Conservation (phyloP, 2,329 filamentous ascomycete genomes). For the Neonectria punicea region DNA sequence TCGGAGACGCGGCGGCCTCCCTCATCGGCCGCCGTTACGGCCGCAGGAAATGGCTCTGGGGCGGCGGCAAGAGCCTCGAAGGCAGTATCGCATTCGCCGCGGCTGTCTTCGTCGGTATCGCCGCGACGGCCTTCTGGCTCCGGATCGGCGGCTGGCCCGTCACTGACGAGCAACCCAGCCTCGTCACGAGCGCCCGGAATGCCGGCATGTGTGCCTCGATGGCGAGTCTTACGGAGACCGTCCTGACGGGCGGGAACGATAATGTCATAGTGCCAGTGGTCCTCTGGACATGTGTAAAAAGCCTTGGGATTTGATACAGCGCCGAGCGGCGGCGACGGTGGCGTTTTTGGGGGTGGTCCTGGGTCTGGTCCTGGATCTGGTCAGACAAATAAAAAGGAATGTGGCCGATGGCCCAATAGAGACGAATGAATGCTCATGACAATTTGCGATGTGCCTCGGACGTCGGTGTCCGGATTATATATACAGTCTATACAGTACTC, state of each 20-base stretch:
- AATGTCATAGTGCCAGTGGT: conserved; percentile 97
- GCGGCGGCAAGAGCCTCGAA: conserved; percentile 94
- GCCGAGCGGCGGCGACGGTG: conserved; percentile 5
- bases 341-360: conserved; percentile 23
- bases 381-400: conserved; percentile 25
- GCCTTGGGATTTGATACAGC: conserved; percentile 65
- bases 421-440: conserved; percentile 39
- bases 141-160: conserved; percentile 79
- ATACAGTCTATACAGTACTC: conserved; percentile 8
- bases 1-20: conserved; percentile 93
- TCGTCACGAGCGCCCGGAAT: conserved; percentile 65
- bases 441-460: conserved; percentile 11
- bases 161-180: conserved; percentile 51
- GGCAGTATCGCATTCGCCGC: conserved; percentile 83
- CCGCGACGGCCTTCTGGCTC: conserved; percentile 78
- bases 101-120: conserved; percentile 81
- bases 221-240: conserved; percentile 92
- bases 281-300: conserved; percentile 91
- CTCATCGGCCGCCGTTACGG: conserved; percentile 90
- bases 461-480: conserved; percentile 1
- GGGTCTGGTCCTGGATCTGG: background rate
- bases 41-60: conserved; percentile 93
- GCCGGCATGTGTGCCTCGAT: conserved; percentile 77
- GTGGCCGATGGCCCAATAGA: conserved; percentile 28
- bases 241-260: conserved; percentile 96